phyloP scores from a whole-genome alignment of 306 rosid species.

The Prosopis cineraria region DNA sequence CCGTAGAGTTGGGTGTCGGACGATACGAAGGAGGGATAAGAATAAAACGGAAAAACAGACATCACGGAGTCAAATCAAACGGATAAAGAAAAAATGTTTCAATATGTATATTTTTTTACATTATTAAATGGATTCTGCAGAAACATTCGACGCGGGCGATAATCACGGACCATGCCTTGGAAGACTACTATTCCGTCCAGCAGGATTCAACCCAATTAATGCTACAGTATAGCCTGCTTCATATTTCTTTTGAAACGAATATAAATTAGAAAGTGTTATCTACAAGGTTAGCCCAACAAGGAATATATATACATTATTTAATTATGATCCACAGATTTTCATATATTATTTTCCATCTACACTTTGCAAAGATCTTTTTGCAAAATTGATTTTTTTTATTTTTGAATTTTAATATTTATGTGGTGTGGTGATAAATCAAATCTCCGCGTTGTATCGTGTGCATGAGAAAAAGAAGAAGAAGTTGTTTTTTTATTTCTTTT shows the following conservation, averaged over 20 bases:
- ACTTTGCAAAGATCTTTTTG: not conserved
- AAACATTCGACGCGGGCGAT: conserved; percentile 61
- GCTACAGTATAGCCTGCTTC: conserved; percentile 27
- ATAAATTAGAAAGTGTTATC: not conserved
- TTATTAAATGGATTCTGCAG: conserved; percentile 35
- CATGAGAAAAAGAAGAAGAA: too few relatives aligned
- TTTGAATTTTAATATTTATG: not conserved
- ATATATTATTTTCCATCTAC: not conserved
- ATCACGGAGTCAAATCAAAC: conserved; percentile 50
- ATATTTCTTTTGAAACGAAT: not conserved
- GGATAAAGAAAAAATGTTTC: conserved; percentile 29
- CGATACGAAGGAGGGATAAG: conserved; percentile 44
- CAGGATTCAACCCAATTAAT: conserved; percentile 38
- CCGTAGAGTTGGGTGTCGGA: conserved; percentile 29
- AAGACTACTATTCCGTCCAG: conserved; percentile 40
- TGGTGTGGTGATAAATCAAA: not conserved
- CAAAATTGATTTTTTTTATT: not conserved
- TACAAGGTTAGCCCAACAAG: not conserved
- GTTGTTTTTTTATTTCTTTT: too few relatives aligned
- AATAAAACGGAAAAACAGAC: conserved; percentile 31
- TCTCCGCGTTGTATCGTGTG: not conserved
- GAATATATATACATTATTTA: not conserved
- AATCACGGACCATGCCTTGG: conserved; percentile 66
- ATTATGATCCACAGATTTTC: not conserved
- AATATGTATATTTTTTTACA: conserved; percentile 7